Conservation (phyloP, 352 stramenopile species). For the Aphanomyces invadans region DNA sequence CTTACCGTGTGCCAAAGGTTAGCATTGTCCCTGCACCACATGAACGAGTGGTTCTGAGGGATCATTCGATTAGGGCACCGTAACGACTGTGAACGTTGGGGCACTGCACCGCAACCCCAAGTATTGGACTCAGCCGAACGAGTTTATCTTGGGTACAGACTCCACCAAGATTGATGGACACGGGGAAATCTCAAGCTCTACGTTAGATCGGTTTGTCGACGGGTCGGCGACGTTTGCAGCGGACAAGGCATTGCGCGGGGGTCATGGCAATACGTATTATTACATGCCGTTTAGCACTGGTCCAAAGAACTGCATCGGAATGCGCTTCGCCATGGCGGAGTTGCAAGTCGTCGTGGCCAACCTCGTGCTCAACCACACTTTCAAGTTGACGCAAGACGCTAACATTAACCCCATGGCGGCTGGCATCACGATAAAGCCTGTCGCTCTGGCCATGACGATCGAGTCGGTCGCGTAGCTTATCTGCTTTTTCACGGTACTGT, state of each 20-base stretch:
- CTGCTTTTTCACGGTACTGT: no score
- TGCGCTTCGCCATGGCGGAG: slow-evolving; percentile 19
- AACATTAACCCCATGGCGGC: slow-evolving; percentile 12
- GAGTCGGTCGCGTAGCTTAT: background rate
- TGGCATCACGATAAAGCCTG: background rate
- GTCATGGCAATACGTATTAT: slow-evolving; percentile 18
- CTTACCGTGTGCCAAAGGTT: slow-evolving; percentile 10
- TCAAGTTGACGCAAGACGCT: background rate
- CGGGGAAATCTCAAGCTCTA: background rate
- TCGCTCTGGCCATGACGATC: background rate
- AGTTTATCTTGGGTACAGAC: slow-evolving; percentile 6
- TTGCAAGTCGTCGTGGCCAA: background rate
- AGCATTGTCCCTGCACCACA: background rate
- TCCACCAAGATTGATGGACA: background rate
- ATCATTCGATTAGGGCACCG: background rate
- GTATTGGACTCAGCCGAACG: slow-evolving; percentile 8
- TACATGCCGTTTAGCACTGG: slow-evolving; percentile 23
- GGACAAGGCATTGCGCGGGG: slow-evolving; percentile 8
- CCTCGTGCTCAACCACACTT: slow-evolving; percentile 1
- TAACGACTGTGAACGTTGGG: background rate
- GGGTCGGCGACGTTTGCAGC: background rate
- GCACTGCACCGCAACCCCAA: slow-evolving; percentile 13
- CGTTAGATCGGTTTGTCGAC: slow-evolving; percentile 15
- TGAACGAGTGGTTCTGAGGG: background rate
- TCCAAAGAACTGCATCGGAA: slow-evolving; percentile 23